Conservation (phyloP, 805 yeast genomes). For the Candida broadrunensis region DNA sequence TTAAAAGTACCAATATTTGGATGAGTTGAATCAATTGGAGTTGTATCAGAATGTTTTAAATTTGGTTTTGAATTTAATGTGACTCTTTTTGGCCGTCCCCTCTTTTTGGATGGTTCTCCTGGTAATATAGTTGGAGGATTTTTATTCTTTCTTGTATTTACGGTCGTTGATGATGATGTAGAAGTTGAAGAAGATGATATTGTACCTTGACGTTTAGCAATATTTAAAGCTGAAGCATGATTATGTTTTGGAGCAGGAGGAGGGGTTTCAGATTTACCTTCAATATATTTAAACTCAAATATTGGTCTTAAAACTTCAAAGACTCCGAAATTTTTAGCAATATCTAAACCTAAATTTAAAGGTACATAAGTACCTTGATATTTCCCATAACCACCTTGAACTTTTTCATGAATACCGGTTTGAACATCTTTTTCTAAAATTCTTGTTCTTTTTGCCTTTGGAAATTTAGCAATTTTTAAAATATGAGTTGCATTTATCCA, state of each 20-base stretch:
- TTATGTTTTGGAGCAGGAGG: constrained; percentile 48
- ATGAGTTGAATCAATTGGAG: constrained; percentile 25
- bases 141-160: constrained; percentile 16
- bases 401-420: constrained; percentile 64
- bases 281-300: constrained; percentile 53
- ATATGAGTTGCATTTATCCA: constrained; percentile 74
- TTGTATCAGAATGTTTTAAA: constrained; percentile 31
- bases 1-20: constrained; percentile 32
- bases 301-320: constrained; percentile 59
- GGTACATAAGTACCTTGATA: constrained; percentile 53
- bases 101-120: constrained; percentile 30
- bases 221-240: constrained; percentile 44
- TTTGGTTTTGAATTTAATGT: constrained; percentile 21
- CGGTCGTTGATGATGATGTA: constrained; percentile 14
- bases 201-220: constrained; percentile 28
- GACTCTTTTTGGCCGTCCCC: constrained; percentile 38
- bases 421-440: constrained; percentile 62
- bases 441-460: constrained; percentile 60
- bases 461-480: constrained; percentile 64
- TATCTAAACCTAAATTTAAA: constrained; percentile 35
- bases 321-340: constrained; percentile 38
- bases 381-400: constrained; percentile 73
- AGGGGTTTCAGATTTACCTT: constrained; percentile 40
- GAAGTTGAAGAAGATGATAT: constrained; percentile 3
- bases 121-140: constrained; percentile 8